Conservation (phyloP, 2,329 filamentous ascomycete genomes). For the Aspergillus amoenus region DNA sequence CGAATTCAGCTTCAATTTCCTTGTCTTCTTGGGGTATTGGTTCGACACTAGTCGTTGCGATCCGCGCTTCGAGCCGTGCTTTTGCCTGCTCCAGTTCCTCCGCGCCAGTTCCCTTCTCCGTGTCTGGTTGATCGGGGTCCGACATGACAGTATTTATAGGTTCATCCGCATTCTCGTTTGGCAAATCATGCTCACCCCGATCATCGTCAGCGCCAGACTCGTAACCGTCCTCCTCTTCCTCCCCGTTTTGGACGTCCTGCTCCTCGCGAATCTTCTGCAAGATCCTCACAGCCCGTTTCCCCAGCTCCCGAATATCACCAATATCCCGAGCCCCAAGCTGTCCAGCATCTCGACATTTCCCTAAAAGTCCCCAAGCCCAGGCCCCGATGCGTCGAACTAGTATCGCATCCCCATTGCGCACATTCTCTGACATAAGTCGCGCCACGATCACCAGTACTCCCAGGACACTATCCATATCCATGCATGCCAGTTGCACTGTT, state of each 20-base stretch:
- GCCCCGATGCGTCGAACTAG: slow-evolving; percentile 68
- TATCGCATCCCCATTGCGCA: slow-evolving; percentile 59
- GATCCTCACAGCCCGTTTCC: slow-evolving; percentile 66
- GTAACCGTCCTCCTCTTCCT: slow-evolving; percentile 12
- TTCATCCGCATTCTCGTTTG: slow-evolving; percentile 1
- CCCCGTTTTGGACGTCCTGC: slow-evolving; percentile 30
- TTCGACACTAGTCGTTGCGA: slow-evolving; percentile 24
- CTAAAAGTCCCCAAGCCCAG: slow-evolving; percentile 85
- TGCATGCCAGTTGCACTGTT: slow-evolving; percentile 50
- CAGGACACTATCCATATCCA: slow-evolving; percentile 63
- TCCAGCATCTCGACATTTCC: slow-evolving; percentile 70
- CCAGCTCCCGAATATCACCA: slow-evolving; percentile 73
- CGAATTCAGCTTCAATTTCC: slow-evolving; percentile 14
- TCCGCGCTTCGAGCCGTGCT: slow-evolving; percentile 45
- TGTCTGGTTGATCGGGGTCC: slow-evolving; percentile 20
- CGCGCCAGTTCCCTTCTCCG: slow-evolving; percentile 13
- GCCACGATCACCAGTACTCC: slow-evolving; percentile 63
- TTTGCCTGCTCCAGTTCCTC: slow-evolving; percentile 51
- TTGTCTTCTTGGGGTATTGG: slow-evolving; percentile 10
- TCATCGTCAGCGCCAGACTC: slow-evolving; percentile 25
- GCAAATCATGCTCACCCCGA: slow-evolving; percentile 5
- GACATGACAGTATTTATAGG: background rate
- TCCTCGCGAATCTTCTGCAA: slow-evolving; percentile 47
- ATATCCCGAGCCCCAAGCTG: slow-evolving; percentile 75
- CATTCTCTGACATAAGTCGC: slow-evolving; percentile 60